A percentile compares a stretch with the other conserved stretches of the same genome.
phyloP scores from a whole-genome alignment of 1,139 yeast genomes.

The Protomyces macrosporus region DNA sequence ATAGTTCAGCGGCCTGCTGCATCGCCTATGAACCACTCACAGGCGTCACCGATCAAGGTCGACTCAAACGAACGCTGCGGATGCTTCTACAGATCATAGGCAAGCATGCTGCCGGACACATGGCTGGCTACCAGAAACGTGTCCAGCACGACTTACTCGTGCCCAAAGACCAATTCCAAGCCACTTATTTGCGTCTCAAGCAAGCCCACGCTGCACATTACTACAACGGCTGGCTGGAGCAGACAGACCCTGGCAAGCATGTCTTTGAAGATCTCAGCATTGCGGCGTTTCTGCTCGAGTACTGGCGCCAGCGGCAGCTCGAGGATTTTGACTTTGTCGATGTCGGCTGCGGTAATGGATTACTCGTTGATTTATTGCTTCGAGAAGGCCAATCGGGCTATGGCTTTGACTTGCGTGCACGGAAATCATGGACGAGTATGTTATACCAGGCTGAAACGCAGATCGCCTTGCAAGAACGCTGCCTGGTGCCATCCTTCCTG shows the following conservation, averaged over 20 bases:
- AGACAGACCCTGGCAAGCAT: constrained; percentile 91
- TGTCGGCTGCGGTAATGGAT: constrained; percentile 93
- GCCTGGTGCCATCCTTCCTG: constrained; percentile 63
- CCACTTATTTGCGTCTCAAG: constrained; percentile 71
- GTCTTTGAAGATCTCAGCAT: constrained; percentile 95
- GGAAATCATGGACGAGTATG: constrained; percentile 69
- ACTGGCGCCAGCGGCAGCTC: constrained; percentile 53
- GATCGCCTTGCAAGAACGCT: constrained; percentile 59
- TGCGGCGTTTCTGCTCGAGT: constrained; percentile 88
- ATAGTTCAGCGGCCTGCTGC: constrained; percentile 27
- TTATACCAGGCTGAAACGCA: constrained; percentile 62
- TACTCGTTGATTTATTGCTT: constrained; percentile 66
- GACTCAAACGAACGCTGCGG: constrained; percentile 75
- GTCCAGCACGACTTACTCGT: constrained; percentile 86
- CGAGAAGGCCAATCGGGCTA: constrained; percentile 76
- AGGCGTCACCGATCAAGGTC: constrained; percentile 33
- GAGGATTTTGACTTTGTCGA: constrained; percentile 65
- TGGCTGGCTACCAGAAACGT: constrained; percentile 78
- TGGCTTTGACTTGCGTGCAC: constrained; percentile 83
- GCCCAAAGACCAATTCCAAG: constrained; percentile 75
- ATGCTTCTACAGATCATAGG: constrained; percentile 70
- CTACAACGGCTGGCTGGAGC: constrained; percentile 84
- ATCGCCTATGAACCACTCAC: constrained; percentile 27
- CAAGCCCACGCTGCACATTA: constrained; percentile 70
- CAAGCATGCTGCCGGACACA: constrained; percentile 78